Percentiles rank a stretch among this genome's conserved stretches.
Conservation (phyloP, 164 flowering plant species). For the Dillenia turbinata region DNA sequence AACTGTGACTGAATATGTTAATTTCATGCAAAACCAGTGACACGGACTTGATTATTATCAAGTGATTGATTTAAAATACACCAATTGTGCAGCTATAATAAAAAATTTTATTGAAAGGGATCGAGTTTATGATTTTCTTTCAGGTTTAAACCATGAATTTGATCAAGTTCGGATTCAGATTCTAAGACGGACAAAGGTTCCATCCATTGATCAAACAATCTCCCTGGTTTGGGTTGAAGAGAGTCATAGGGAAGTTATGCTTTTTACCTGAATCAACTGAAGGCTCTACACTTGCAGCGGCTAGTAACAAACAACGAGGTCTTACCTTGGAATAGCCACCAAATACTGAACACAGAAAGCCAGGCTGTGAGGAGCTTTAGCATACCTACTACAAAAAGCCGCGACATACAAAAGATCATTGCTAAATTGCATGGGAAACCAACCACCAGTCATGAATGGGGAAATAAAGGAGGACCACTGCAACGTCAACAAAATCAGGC, state of each 20-base stretch:
- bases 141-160: constrained; percentile 6
- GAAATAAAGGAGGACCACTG: not conserved
- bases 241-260: constrained; percentile 2
- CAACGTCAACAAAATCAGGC: no score
- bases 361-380: not conserved
- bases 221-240: not conserved
- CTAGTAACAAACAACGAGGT: no score
- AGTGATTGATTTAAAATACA: not conserved
- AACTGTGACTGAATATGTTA: constrained; percentile 4
- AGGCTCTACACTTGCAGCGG: not conserved
- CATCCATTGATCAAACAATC: not conserved
- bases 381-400: not conserved
- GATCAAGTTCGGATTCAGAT: constrained; percentile 10
- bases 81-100: not conserved
- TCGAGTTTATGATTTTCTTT: constrained; percentile 6
- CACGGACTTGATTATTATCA: constrained; percentile 7
- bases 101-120: constrained; percentile 3
- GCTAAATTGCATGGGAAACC: not conserved
- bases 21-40: not conserved
- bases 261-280: not conserved
- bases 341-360: no score
- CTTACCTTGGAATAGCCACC: no score
- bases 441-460: not conserved
- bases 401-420: not conserved
- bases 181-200: not conserved